Percentiles rank a stretch among this genome's conserved stretches.
These are phyloP conservation scores for Dipteronia sinensis DNA, from an alignment of 345 rosid species.

Conservation along the genomic window DNA sequence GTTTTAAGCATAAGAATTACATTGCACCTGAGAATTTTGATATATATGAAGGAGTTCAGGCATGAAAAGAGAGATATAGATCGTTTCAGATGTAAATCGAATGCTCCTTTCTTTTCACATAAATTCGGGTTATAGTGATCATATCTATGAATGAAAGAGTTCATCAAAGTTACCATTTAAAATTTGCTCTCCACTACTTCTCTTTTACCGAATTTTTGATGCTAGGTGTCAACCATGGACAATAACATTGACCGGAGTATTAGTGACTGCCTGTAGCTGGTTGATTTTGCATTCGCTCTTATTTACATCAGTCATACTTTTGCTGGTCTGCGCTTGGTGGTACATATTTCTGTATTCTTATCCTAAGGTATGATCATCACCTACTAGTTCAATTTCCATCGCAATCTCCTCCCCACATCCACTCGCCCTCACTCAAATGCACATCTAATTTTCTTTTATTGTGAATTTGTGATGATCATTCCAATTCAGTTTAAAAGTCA, in stretches of 20 bases:
- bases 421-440: neutral
- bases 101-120: neutral
- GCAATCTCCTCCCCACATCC: neutral
- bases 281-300: constrained; percentile 54
- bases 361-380: constrained; percentile 61
- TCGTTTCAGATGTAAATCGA: neutral
- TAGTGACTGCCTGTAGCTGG: constrained; percentile 71
- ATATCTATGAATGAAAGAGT: neutral
- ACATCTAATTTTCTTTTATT: neutral
- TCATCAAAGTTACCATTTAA: neutral
- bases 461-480: neutral
- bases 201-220: constrained; percentile 2
- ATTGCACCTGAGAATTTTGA: neutral
- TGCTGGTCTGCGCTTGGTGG: constrained; percentile 74
- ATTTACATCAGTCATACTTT: constrained; percentile 46
- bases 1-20: neutral
- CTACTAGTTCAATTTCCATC: neutral
- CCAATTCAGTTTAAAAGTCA: neutral
- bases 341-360: constrained; percentile 82
- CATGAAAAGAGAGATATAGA: neutral
- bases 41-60: neutral
- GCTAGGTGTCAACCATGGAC: constrained; percentile 99
- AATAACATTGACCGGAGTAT: constrained; percentile 64
- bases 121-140: neutral
- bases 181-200: neutral